Conservation (phyloP, 805 yeast species). For the Teunomyces panamensis region DNA sequence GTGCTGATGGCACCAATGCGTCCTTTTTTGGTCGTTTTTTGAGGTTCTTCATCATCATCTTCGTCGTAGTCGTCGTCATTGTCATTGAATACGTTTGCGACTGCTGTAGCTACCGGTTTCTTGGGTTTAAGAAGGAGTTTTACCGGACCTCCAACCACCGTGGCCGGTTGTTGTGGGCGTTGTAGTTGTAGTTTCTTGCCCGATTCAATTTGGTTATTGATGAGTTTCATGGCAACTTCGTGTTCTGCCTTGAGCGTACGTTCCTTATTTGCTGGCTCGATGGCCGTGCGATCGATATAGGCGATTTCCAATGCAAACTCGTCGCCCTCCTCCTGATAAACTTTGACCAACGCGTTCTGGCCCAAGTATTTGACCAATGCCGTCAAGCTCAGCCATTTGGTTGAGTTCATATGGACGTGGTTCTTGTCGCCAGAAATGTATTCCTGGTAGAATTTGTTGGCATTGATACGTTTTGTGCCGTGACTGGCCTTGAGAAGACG, state of each 20-base stretch:
- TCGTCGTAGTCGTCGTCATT: conserved; percentile 8
- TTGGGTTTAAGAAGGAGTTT: conserved; percentile 13
- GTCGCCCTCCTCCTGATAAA: conserved; percentile 37
- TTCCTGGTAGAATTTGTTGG: conserved; percentile 87
- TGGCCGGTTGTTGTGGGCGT: not conserved
- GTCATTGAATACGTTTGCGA: conserved; percentile 5
- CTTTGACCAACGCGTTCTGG: conserved; percentile 51
- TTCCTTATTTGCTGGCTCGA: conserved; percentile 17
- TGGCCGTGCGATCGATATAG: conserved; percentile 21
- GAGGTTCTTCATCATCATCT: conserved; percentile 8
- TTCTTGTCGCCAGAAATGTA: conserved; percentile 70
- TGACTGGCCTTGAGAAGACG: conserved; percentile 61
- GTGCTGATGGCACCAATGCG: conserved; percentile 9
- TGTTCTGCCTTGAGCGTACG: conserved; percentile 43
- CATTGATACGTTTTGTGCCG: conserved; percentile 76
- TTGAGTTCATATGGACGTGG: conserved; percentile 89
- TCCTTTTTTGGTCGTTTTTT: not conserved
- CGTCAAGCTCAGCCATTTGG: conserved; percentile 71
- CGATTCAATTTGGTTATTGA: conserved; percentile 53
- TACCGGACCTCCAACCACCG: conserved; percentile 16
- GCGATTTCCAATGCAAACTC: conserved; percentile 35
- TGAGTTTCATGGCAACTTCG: conserved; percentile 35
- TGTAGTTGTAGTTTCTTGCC: conserved; percentile 23
- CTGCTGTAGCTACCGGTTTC: not conserved
- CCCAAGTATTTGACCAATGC: conserved; percentile 64